These are phyloP conservation scores for Cerrena zonata DNA, from an alignment of 1,284 basidiomycete species.

Conservation along the genomic window DNA sequence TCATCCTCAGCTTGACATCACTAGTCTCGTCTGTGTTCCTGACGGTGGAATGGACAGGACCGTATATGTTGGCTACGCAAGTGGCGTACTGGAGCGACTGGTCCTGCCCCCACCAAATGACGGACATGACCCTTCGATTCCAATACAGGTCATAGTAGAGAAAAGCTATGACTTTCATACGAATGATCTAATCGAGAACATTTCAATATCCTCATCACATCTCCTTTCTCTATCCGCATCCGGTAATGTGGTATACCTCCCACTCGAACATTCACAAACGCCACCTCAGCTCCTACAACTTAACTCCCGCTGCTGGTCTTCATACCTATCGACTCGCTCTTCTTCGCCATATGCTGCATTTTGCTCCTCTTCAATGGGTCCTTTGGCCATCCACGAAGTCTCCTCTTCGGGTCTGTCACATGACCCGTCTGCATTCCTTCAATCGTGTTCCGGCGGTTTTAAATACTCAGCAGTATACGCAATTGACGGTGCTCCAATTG, in stretches of 20 bases:
- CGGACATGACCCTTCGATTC: slow-evolving; percentile 15
- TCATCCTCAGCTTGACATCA: slow-evolving; percentile 47
- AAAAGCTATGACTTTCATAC: slow-evolving; percentile 29
- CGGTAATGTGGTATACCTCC: slow-evolving; percentile 44
- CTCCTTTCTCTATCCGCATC: slow-evolving; percentile 53
- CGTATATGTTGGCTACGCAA: slow-evolving; percentile 56
- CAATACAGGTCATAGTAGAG: slow-evolving; percentile 3
- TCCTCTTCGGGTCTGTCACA: slow-evolving; percentile 38
- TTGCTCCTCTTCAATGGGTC: slow-evolving; percentile 54
- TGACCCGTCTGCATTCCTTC: slow-evolving; percentile 44
- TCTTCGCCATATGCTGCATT: slow-evolving; percentile 60
- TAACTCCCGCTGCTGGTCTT: slow-evolving; percentile 52
- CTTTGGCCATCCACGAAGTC: slow-evolving; percentile 54
- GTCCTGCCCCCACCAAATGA: slow-evolving; percentile 27
- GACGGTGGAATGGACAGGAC: slow-evolving; percentile 45
- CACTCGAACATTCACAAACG: slow-evolving; percentile 16
- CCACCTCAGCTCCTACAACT: slow-evolving; percentile 37
- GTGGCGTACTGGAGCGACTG: slow-evolving; percentile 51
- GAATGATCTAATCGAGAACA: slow-evolving; percentile 48
- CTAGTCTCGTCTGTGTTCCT: slow-evolving; percentile 40
- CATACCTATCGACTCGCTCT: slow-evolving; percentile 45
- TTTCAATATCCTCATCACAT: slow-evolving; percentile 40
- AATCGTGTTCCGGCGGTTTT: slow-evolving; percentile 25
- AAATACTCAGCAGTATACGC: slow-evolving; percentile 63
- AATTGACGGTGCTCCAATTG: slow-evolving; percentile 51